phyloP scores from a whole-genome alignment of 345 rosid genomes.

The Eutrema yunnanense region DNA sequence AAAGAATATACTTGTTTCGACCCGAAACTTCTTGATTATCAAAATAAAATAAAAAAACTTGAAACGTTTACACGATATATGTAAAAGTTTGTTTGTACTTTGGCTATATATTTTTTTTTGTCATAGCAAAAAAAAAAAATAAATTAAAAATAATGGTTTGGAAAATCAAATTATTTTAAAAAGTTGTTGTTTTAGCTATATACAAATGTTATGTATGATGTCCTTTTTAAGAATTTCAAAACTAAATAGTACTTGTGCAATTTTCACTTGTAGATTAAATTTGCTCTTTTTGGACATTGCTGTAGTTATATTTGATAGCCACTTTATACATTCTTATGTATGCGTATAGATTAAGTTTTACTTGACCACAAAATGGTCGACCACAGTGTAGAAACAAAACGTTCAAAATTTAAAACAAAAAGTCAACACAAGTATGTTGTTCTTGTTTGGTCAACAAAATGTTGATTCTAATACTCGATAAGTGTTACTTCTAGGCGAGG shows the following conservation, averaged over 20 bases:
- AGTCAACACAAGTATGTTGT: conserved; percentile 1
- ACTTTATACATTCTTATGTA: background rate
- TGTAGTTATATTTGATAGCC: background rate
- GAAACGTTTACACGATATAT: background rate
- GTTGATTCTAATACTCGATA: background rate
- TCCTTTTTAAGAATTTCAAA: background rate
- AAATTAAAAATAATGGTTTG: too few species aligned
- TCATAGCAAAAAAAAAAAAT: too few species aligned
- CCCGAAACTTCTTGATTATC: too few species aligned
- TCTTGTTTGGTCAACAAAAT: conserved; percentile 10
- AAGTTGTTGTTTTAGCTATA: too few species aligned
- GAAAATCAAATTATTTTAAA: too few species aligned
- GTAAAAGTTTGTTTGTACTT: background rate
- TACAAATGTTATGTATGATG: too few species aligned
- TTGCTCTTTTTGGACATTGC: background rate
- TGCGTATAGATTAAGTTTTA: background rate
- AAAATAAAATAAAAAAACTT: background rate
- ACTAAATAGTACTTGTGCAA: too few species aligned
- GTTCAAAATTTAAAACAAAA: background rate
- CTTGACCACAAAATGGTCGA: conserved; percentile 6
- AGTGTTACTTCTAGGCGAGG: background rate
- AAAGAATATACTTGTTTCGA: too few species aligned
- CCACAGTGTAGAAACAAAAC: background rate
- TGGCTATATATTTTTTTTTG: background rate
- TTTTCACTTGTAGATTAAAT: background rate